phyloP scores from a whole-genome alignment of 352 stramenopile species.

The Globisporangium yorkense region DNA sequence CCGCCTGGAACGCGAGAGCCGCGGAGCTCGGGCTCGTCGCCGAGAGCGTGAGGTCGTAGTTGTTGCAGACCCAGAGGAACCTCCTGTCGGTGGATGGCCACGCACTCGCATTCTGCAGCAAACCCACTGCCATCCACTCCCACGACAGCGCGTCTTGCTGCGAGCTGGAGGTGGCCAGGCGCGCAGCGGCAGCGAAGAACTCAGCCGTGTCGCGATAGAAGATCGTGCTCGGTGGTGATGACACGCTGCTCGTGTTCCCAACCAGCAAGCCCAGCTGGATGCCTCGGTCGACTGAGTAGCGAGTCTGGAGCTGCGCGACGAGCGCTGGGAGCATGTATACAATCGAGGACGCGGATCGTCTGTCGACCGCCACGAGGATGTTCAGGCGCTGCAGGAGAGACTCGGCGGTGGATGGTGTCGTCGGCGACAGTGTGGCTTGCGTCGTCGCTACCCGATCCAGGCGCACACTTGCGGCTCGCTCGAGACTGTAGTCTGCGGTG shows the following conservation, averaged over 20 bases:
- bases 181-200: slow-evolving; percentile 17
- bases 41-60: slow-evolving; percentile 9
- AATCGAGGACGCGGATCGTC: slow-evolving; percentile 13
- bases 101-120: slow-evolving; percentile 3
- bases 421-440: slow-evolving; percentile 24
- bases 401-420: slow-evolving; percentile 3
- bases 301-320: slow-evolving; percentile 28
- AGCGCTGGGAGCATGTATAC: slow-evolving; percentile 30
- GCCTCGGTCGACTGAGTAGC: slow-evolving; percentile 18
- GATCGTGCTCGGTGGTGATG: background rate
- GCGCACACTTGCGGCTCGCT: slow-evolving; percentile 11
- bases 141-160: slow-evolving; percentile 8
- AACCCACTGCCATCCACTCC: slow-evolving; percentile 4
- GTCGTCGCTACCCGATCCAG: slow-evolving; percentile 32
- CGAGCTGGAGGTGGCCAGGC: background rate
- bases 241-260: slow-evolving; percentile 6
- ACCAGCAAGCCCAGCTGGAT: slow-evolving; percentile 28
- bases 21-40: slow-evolving; percentile 1
- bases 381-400: slow-evolving; percentile 28
- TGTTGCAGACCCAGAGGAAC: slow-evolving; percentile 14
- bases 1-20: slow-evolving; percentile 9
- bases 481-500: slow-evolving; percentile 10
- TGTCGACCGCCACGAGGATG: slow-evolving; percentile 46
- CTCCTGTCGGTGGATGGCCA: slow-evolving; percentile 26
- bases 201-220: slow-evolving; percentile 11